A percentile compares a stretch with the other conserved stretches of the same genome.
Evolutionary conservation across 2,329 filamentous ascomycete species (phyloP).

Genomic region (Cryphonectria carpinicola): DNA sequence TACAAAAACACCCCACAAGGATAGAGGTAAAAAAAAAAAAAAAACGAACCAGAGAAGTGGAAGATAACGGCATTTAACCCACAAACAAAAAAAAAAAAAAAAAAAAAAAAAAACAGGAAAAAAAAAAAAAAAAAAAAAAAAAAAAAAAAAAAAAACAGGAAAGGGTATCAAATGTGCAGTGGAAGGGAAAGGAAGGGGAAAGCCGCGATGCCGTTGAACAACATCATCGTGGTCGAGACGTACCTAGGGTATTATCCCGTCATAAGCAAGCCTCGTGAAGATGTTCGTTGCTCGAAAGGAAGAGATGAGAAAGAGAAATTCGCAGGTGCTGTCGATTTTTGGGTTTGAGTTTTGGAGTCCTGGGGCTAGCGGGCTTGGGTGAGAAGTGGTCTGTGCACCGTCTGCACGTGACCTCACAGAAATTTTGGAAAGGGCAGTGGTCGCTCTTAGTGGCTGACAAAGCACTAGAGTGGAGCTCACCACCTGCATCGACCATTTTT

Average conservation of each 20-base stretch:
- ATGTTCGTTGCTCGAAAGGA: slow-evolving; percentile 27
- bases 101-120: too few relatives aligned
- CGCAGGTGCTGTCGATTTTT: slow-evolving; percentile 3
- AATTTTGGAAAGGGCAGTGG: slow-evolving; percentile 1
- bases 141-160: neutral
- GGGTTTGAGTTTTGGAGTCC: slow-evolving; percentile 9
- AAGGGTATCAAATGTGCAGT: slow-evolving; percentile 21
- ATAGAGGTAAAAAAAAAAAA: too few relatives aligned
- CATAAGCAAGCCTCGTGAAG: slow-evolving; percentile 31
- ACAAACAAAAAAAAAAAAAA: too few relatives aligned
- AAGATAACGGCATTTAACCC: too few relatives aligned
- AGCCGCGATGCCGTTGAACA: slow-evolving; percentile 23
- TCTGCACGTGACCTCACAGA: slow-evolving; percentile 4
- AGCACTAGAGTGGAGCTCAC: neutral
- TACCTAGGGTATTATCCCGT: slow-evolving; percentile 30
- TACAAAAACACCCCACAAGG: too few relatives aligned
- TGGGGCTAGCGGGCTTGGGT: neutral
- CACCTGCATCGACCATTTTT: slow-evolving; percentile 15
- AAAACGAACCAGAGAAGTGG: too few relatives aligned
- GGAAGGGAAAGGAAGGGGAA: slow-evolving; percentile 11
- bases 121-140: neutral
- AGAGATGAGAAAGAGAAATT: slow-evolving; percentile 7
- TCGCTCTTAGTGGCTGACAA: neutral
- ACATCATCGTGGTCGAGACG: slow-evolving; percentile 30
- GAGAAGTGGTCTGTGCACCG: neutral